Percentiles rank a stretch among this genome's conserved stretches.
phyloP scores from a whole-genome alignment of 2,329 filamentous ascomycete species.

The Aspergillus puulaauensis region DNA sequence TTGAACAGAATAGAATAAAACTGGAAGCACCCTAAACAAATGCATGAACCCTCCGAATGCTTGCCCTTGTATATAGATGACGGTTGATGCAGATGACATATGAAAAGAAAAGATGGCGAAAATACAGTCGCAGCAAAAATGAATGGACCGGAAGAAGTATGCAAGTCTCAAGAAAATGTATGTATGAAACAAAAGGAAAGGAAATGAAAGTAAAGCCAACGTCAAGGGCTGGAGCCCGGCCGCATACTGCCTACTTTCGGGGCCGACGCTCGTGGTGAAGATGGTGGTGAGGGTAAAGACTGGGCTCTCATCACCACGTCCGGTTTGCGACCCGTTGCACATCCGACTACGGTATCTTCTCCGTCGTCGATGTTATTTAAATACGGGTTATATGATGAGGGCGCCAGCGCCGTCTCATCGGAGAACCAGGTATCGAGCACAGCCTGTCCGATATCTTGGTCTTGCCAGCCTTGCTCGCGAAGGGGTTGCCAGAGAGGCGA shows the following conservation, averaged over 20 bases:
- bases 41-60: background rate
- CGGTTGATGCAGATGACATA: background rate
- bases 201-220: background rate
- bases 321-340: background rate
- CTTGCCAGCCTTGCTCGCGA: constrained; percentile 18
- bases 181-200: background rate
- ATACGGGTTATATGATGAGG: background rate
- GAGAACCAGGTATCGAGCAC: constrained; percentile 24
- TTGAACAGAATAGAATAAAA: background rate
- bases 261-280: background rate
- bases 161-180: background rate
- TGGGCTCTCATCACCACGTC: background rate
- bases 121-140: background rate
- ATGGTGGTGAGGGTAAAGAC: background rate
- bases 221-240: background rate
- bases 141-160: background rate
- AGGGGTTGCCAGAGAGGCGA: constrained; percentile 19
- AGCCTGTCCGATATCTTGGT: constrained; percentile 21
- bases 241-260: background rate
- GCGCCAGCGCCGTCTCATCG: constrained; percentile 16
- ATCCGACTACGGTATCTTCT: background rate
- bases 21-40: background rate
- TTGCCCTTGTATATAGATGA: background rate
- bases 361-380: background rate
- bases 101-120: background rate